A percentile compares a stretch with the other conserved stretches of the same genome.
phyloP scores from a whole-genome alignment of 1,284 basidiomycete genomes.

The Limonomyces culmigenus region DNA sequence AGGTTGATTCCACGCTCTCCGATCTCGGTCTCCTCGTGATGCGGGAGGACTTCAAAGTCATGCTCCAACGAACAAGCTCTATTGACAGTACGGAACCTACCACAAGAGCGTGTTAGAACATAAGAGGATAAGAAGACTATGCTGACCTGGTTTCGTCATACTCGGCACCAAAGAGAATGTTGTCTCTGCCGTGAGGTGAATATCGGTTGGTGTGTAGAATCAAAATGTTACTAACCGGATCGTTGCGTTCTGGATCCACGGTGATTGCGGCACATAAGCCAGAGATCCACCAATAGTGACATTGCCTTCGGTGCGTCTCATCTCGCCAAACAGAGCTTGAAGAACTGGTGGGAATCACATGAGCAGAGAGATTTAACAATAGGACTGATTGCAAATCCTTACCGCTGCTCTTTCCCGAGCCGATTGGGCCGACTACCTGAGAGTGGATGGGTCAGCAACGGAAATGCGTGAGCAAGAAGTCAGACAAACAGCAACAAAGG shows the following conservation, averaged over 20 bases:
- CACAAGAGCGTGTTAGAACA: not conserved
- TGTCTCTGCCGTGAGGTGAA: conserved; percentile 28
- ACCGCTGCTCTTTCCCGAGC: conserved; percentile 36
- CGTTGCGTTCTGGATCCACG: conserved; percentile 82
- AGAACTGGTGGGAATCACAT: conserved; percentile 61
- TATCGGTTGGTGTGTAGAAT: not conserved
- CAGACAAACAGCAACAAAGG: conserved; percentile 41
- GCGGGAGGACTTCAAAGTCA: conserved; percentile 56
- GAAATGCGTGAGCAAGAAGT: too few relatives aligned
- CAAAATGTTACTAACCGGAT: conserved; percentile 25
- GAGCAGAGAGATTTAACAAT: conserved; percentile 19
- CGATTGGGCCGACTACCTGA: conserved; percentile 56
- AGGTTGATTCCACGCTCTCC: conserved; percentile 50
- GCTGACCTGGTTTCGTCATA: conserved; percentile 29
- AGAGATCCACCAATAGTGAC: conserved; percentile 54
- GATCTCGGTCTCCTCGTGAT: conserved; percentile 67
- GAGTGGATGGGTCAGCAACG: too few relatives aligned
- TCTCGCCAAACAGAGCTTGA: conserved; percentile 60
- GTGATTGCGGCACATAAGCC: conserved; percentile 70
- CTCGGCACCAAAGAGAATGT: conserved; percentile 49
- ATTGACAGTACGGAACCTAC: conserved; percentile 35
- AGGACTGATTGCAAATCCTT: conserved; percentile 6
- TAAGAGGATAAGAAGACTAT: not conserved
- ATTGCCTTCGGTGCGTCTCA: conserved; percentile 36
- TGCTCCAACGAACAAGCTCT: conserved; percentile 40